phyloP scores from a whole-genome alignment of 192 early-diverging fungal genomes.

The Thamnidium elegans region DNA sequence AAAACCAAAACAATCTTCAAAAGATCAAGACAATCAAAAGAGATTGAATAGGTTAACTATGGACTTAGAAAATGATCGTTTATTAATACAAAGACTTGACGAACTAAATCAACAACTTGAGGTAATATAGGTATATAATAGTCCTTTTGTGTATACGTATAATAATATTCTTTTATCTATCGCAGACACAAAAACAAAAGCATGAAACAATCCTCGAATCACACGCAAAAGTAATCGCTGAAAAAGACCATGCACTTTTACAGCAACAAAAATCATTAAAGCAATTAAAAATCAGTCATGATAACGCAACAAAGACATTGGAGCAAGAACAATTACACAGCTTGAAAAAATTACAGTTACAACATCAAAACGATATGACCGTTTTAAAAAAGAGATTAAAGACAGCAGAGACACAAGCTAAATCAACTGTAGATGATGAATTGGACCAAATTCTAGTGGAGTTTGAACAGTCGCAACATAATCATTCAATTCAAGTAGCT shows the following conservation, averaged over 20 bases:
- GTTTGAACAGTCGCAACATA: slow-evolving; percentile 36
- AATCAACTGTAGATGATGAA: slow-evolving; percentile 26
- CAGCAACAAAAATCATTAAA: slow-evolving; percentile 28
- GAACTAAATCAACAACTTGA: slow-evolving; percentile 35
- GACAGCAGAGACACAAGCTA: slow-evolving; percentile 19
- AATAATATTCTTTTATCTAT: not conserved
- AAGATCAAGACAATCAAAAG: slow-evolving; percentile 22
- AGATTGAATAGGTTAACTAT: slow-evolving; percentile 32
- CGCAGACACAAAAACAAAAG: slow-evolving; percentile 30
- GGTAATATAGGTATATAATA: slow-evolving; percentile 16
- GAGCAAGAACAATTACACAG: slow-evolving; percentile 20
- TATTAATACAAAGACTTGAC: slow-evolving; percentile 37
- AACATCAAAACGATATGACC: slow-evolving; percentile 14
- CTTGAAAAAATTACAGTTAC: not conserved
- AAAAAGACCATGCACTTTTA: slow-evolving; percentile 26
- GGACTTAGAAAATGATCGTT: slow-evolving; percentile 32
- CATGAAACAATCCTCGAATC: slow-evolving; percentile 26
- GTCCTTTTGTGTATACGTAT: no score
- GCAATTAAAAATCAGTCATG: slow-evolving; percentile 20
- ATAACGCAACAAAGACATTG: slow-evolving; percentile 12
- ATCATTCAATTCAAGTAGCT: slow-evolving; percentile 28
- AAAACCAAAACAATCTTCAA: not conserved
- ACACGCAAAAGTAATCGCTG: slow-evolving; percentile 28
- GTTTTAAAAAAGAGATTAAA: slow-evolving; percentile 16
- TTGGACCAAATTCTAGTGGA: slow-evolving; percentile 28